Conservation (phyloP, 2,329 filamentous ascomycete genomes). For the Aureobasidium sp. region DNA sequence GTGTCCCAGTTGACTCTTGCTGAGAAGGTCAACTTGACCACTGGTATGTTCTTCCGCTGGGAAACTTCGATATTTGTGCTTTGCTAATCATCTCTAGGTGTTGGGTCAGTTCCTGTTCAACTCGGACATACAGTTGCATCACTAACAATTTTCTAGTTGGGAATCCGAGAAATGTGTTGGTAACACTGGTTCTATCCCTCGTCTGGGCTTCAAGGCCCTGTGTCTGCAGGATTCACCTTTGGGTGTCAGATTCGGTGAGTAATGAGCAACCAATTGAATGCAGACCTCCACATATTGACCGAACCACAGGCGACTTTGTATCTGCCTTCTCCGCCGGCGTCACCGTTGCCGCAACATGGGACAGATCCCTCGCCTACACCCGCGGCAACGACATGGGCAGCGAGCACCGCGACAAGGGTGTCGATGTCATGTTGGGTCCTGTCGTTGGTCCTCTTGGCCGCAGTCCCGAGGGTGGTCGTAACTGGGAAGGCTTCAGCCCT, state of each 20-base stretch:
- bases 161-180: conserved; percentile 67
- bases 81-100: conserved; percentile 21
- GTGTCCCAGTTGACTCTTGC: conserved; percentile 73
- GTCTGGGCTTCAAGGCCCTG: conserved; percentile 61
- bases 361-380: conserved; percentile 59
- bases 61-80: not conserved
- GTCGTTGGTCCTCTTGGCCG: conserved; percentile 67
- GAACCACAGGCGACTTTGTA: conserved; percentile 56
- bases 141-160: conserved; percentile 43
- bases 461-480: conserved; percentile 57
- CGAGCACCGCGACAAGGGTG: conserved; percentile 67
- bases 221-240: conserved; percentile 83
- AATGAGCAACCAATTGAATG: not conserved
- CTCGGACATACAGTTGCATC: not conserved
- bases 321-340: conserved; percentile 74
- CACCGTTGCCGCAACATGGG: conserved; percentile 76
- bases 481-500: conserved; percentile 64
- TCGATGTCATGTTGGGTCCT: conserved; percentile 68
- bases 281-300: not conserved
- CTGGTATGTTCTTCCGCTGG: conserved; percentile 40
- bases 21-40: conserved; percentile 94
- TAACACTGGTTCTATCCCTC: conserved; percentile 60
- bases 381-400: conserved; percentile 66
- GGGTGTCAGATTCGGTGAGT: conserved; percentile 59
- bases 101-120: conserved; percentile 50